Evolutionary conservation across 2,329 filamentous ascomycete genomes (phyloP).

Genomic region (Fusarium sublunatum): DNA sequence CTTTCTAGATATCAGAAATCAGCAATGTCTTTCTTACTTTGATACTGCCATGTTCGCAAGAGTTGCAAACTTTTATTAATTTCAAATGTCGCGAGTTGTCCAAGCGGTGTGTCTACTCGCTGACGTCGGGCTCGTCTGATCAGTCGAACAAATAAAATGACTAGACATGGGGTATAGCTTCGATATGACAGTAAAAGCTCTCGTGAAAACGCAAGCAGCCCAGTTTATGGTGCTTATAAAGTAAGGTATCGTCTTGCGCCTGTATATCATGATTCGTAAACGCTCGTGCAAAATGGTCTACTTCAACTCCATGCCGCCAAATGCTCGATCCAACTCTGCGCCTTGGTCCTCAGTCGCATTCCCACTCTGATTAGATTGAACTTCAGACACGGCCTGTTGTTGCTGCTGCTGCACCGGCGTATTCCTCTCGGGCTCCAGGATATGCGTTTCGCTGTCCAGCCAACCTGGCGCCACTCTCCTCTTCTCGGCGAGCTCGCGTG

Average conservation of each 20-base stretch:
- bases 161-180: not conserved
- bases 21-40: not conserved
- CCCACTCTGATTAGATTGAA: slow-evolving; percentile 24
- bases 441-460: slow-evolving; percentile 77
- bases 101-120: not conserved
- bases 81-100: too few species aligned
- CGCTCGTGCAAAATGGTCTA: slow-evolving; percentile 20
- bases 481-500: slow-evolving; percentile 81
- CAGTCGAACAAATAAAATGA: not conserved
- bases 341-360: slow-evolving; percentile 60
- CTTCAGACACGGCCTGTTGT: slow-evolving; percentile 36
- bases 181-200: not conserved
- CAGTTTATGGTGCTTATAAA: not conserved
- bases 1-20: not conserved
- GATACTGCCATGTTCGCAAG: not conserved
- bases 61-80: too few species aligned
- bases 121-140: not conserved
- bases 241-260: slow-evolving; percentile 9
- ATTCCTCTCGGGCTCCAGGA: slow-evolving; percentile 74
- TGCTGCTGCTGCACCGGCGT: slow-evolving; percentile 48
- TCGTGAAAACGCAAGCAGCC: not conserved
- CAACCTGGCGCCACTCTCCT: slow-evolving; percentile 82
- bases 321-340: slow-evolving; percentile 67
- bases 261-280: slow-evolving; percentile 29
- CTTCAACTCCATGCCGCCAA: slow-evolving; percentile 60